Evolutionary conservation across 768 basidiomycete genomes (phyloP), one percentile per base, ranked within the genome.

Genomic region (Leccinum pellstonianum): DNA sequence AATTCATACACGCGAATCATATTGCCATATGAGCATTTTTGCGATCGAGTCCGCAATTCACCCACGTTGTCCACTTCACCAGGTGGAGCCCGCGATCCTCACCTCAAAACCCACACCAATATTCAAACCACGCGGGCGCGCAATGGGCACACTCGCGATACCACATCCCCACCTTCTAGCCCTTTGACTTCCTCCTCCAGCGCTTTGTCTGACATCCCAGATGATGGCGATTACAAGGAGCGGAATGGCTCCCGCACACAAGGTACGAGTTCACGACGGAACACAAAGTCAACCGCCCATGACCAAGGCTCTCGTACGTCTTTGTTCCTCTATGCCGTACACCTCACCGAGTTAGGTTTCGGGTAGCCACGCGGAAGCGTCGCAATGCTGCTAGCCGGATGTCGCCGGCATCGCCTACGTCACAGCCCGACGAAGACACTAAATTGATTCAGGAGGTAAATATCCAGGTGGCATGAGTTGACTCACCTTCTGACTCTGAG

Each of bases 1-100:
- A 87, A 85, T 66, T 92, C 95, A 5, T 99, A 96, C 74, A 82
- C 82, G 59, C 86, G 90, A 56, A 91, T 99, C 70, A 91, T 99
- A 66, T 83, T 94, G 48, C 97, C 97, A n/a, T 99, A 93, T 68
- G 96, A 98, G 68, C 85, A 91, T 67, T 98, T 93, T 72, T 88
- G 86, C 58, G 84, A 88, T 52, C 83, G 86, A 52, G 90, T 87
- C 49, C 83, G 85, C 60, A 87, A 84, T 66, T 86, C 86, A 31
- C 84, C 88, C 21, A 69, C 73, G 12, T 63, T 81, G 55, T 79
- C 80, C 15, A 71, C 75, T 41, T 68, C 70, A 49, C 70, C 71
- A 14, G 55, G 64, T 52, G 75, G 79, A 58, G 77, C 77, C 57
- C 79, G 81, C 9, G 75, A 79, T 58, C 71, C 82, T 63, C 83